Conservation (phyloP, 2,329 filamentous ascomycete species). For the Epichloe typhina region DNA sequence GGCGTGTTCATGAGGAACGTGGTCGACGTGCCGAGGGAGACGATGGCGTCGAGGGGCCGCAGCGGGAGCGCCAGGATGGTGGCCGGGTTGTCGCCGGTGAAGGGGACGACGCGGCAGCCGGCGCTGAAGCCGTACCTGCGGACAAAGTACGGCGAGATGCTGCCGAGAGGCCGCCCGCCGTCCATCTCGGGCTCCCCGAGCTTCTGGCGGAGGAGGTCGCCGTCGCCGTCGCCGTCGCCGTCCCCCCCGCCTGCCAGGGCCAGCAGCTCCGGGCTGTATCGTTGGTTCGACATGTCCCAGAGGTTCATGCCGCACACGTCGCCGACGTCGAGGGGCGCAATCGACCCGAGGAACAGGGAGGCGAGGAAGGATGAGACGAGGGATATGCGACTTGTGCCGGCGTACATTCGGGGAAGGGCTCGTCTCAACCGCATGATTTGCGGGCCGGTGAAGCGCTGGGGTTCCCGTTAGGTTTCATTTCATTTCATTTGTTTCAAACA, state of each 20-base stretch:
- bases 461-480: no score
- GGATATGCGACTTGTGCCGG: conserved; percentile 69
- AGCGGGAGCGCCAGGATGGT: conserved; percentile 88
- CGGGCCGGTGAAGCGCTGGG: conserved; percentile 84
- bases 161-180: conserved; percentile 66
- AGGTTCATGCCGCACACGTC: conserved; percentile 96
- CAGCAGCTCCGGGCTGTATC: conserved; percentile 65
- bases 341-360: conserved; percentile 70
- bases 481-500: no score
- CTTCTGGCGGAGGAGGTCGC: conserved; percentile 56
- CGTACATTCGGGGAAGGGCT: conserved; percentile 65
- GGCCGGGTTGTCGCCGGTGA: conserved; percentile 91
- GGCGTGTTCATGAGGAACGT: conserved; percentile 97
- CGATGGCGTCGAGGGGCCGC: conserved; percentile 79
- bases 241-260: conserved; percentile 59
- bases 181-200: conserved; percentile 70
- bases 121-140: conserved; percentile 62
- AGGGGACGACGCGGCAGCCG: conserved; percentile 67
- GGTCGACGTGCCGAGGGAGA: conserved; percentile 86
- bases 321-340: conserved; percentile 84
- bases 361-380: conserved; percentile 93
- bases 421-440: conserved; percentile 84
- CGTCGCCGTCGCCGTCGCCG: conserved; percentile 24
- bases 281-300: conserved; percentile 69
- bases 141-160: conserved; percentile 67